Evolutionary conservation across 148 eudicot genomes (phyloP).

Genomic region (Arctostaphylos glauca): DNA sequence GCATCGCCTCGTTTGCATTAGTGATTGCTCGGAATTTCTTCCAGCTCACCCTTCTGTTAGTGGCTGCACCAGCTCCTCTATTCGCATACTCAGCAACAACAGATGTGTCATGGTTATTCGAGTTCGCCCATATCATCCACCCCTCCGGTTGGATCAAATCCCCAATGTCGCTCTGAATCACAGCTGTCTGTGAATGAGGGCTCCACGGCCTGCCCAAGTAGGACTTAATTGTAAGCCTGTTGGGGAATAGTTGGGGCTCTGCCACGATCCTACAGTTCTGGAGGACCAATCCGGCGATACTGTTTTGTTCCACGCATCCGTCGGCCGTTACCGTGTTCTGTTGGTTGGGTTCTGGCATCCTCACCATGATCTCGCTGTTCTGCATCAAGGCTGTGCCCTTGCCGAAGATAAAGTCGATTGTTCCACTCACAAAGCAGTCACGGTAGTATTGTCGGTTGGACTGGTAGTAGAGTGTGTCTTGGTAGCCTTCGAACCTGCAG

Average conservation of each 20-base stretch:
- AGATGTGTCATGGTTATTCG: constrained; percentile 36
- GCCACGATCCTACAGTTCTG: constrained; percentile 70
- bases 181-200: constrained; percentile 36
- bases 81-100: constrained; percentile 47
- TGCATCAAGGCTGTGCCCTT: constrained; percentile 46
- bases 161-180: constrained; percentile 51
- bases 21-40: constrained; percentile 27
- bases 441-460: constrained; percentile 48
- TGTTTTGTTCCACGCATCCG: constrained; percentile 38
- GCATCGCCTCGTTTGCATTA: constrained; percentile 29
- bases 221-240: constrained; percentile 35
- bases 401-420: constrained; percentile 60
- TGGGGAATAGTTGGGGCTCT: constrained; percentile 40
- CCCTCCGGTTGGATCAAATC: constrained; percentile 59
- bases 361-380: constrained; percentile 43
- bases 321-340: constrained; percentile 68
- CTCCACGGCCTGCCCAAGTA: constrained; percentile 63
- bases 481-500: constrained; percentile 59
- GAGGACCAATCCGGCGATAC: constrained; percentile 47
- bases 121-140: constrained; percentile 54
- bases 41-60: constrained; percentile 49
- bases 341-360: constrained; percentile 34
- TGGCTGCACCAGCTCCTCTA: constrained; percentile 52
- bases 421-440: constrained; percentile 51
- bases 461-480: constrained; percentile 50